Evolutionary conservation across 768 basidiomycete genomes (phyloP), one percentile per base, ranked within the genome.

Genomic region (Auriculariales sp.): DNA sequence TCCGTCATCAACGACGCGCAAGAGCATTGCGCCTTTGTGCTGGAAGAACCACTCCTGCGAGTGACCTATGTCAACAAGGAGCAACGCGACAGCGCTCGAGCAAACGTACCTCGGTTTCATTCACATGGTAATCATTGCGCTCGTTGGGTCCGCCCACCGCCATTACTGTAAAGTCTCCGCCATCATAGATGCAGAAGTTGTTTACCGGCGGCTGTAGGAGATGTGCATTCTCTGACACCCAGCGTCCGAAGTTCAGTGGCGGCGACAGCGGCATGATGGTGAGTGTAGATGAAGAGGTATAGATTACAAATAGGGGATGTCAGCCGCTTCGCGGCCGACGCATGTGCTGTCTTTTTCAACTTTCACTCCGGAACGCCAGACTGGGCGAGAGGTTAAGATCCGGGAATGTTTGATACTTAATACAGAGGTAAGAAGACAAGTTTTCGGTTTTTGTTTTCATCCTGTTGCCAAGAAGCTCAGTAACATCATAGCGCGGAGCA

Each of bases 1-100:
- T 9, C 75, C 79, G 5, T 78, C 86, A 46, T 90, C 87, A 14
- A 95, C 82, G 1, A 88, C 81, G 52, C 86, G 80, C 19, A 99
- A 71, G 2, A 89, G 68, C 92, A 98, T 97, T 2, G 74, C 78
- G 2, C 94, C 94, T 63, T 92, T 91, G 69, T 93, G 73, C 61
- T 99, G 94, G 65, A 92, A 97, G 65, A 97, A 98, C 93, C 92
- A 97, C 66, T 98, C 94, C 84, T 90, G 46, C 34, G 35, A 27
- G 6, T 17, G 7, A 50, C 24, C 9, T 10, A 22, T 35, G 22
- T 15, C 15, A 11, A 10, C 11, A 12, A 14, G 24, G 34, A 9
- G 19, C 12, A 10, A 45, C 11, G 22, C 12, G 10, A 9, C 14
- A 45, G 24, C 11, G 10, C 42, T 29, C 42, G 4, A 35, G 28